Base-by-base conservation (phyloP, 1,284 basidiomycete genomes). In the Polyporus tsugae region DNA sequence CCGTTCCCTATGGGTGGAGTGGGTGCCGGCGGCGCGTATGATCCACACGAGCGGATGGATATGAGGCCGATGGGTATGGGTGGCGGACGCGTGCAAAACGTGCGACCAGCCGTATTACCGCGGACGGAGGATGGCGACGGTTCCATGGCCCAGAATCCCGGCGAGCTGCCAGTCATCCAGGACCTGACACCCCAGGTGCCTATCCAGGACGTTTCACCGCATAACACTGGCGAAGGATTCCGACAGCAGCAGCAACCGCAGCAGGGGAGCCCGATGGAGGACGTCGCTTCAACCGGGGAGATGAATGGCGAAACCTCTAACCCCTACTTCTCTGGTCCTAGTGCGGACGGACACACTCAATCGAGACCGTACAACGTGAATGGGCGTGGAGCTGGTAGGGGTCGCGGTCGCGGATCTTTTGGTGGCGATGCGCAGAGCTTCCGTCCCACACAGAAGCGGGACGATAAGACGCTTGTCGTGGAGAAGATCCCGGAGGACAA, bases 401-500 rank as follows among this genome's bases (percentile, higher is more conserved):
- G 82, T 19, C 74, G 74, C 25, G 71, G 73, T 58, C 79, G 82
- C 44, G 79, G 91, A 46, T 84, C 85, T 63, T 87, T 88, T 75
- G 82, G 81, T 73, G 89, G 84, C 36, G 91, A 88, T 69, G 89
- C 82, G n/a, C 88, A 89, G 66, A 86, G 81, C 63, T 91, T 91
- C 82, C 86, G 88, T 29, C 87, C 89, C 39, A 60, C 58, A 15
- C 86, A 89, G 75, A 85, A 87, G 73, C 86, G 91, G 58, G 89
- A 88, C 69, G 90, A 92, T 77, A 95, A 94, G 77, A 97, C 96
- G 0, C 85, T 98, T 36, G 94, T 98, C 25, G 92, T 99, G 64
- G 96, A 97, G 80, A 97, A 97, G 82, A 96, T 98, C 65, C 97
- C 97, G 0, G 87, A 89, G 59, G 91, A 95, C 69, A 90, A 92